These are phyloP conservation scores for Yarrowia bubula DNA, from an alignment of 805 yeast species.

Conservation along the genomic window DNA sequence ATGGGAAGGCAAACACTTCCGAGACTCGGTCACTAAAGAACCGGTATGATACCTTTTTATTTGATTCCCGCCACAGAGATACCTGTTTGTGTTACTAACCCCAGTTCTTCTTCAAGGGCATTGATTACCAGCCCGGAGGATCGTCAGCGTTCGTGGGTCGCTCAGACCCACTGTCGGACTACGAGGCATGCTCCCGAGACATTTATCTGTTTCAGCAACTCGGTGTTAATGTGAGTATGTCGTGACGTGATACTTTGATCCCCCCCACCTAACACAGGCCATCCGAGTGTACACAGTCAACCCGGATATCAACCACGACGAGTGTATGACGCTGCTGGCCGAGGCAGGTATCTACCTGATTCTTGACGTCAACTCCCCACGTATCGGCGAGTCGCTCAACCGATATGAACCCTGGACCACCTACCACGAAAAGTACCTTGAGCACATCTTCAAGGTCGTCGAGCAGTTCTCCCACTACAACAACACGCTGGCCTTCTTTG, in stretches of 20 bases:
- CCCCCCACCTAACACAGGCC: conserved; percentile 41
- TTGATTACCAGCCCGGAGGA: conserved; percentile 95
- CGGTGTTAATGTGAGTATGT: conserved; percentile 52
- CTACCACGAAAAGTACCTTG: conserved; percentile 79
- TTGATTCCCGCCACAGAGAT: background rate
- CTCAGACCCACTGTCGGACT: conserved; percentile 79
- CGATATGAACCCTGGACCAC: conserved; percentile 69
- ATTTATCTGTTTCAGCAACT: conserved; percentile 59
- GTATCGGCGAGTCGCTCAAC: conserved; percentile 55
- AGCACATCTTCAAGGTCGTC: conserved; percentile 83
- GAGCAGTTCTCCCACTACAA: conserved; percentile 76
- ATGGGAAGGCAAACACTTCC: conserved; percentile 22
- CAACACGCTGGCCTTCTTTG: conserved; percentile 88
- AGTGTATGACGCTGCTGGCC: conserved; percentile 69
- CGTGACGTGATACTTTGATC: background rate
- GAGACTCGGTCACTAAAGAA: conserved; percentile 24
- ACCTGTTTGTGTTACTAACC: conserved; percentile 21
- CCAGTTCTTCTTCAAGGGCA: conserved; percentile 47
- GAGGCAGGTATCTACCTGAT: conserved; percentile 90
- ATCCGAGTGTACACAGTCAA: conserved; percentile 85
- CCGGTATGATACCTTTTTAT: conserved; percentile 15
- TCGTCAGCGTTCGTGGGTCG: conserved; percentile 56
- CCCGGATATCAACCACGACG: conserved; percentile 67
- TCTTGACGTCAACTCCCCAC: conserved; percentile 87
- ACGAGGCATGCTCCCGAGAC: conserved; percentile 69